phyloP scores from a whole-genome alignment of 225 moss, liverwort and hornwort genomes.

The Straminergon stramineum region DNA sequence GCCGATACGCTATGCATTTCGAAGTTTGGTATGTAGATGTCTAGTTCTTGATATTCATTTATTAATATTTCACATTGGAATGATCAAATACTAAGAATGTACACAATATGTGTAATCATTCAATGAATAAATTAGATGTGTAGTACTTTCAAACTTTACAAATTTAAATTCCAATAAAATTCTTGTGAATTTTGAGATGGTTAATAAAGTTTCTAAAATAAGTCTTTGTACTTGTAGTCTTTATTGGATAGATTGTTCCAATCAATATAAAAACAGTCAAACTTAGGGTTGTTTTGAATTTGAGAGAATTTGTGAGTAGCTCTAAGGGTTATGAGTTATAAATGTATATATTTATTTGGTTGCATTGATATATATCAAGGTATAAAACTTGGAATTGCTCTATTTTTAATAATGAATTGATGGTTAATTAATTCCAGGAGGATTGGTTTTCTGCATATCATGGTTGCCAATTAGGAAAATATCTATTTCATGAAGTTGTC shows the following conservation, averaged over 20 bases:
- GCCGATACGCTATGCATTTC: neutral
- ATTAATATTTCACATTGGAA: neutral
- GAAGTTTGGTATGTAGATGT: neutral
- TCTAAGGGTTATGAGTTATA: neutral
- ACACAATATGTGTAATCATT: neutral
- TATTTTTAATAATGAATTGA: neutral
- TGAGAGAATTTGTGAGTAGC: no score
- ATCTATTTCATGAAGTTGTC: neutral
- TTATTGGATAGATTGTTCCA: no score
- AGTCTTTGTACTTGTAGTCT: neutral
- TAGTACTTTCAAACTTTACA: accelerated
- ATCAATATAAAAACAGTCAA: no score
- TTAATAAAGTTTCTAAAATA: neutral
- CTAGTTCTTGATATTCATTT: neutral
- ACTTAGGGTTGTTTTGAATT: no score
- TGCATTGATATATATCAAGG: accelerated
- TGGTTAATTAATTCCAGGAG: accelerated
- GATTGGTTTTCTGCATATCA: neutral
- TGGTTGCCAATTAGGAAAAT: neutral
- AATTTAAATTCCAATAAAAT: neutral
- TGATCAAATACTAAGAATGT: neutral
- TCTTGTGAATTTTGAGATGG: neutral
- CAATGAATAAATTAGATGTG: neutral
- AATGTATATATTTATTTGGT: neutral
- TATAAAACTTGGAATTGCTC: no score